A percentile compares a stretch with the other conserved stretches of the same genome.
Conservation (phyloP, 352 stramenopile species). For the Phytophthora hibernalis region DNA sequence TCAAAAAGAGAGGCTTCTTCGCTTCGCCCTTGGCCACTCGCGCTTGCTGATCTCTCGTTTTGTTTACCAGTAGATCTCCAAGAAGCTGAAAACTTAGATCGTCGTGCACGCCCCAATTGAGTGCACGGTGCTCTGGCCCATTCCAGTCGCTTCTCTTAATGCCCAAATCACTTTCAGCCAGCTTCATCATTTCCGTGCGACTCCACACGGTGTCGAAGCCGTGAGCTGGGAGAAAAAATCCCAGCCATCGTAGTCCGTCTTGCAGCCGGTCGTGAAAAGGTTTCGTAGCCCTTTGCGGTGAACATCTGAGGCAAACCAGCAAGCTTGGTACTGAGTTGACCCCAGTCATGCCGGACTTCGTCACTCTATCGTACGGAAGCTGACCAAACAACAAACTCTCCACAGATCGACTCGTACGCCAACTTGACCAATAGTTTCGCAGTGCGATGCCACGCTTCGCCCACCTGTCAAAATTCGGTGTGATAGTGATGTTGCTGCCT, state of each 20-base stretch:
- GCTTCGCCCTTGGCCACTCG: slow-evolving; percentile 14
- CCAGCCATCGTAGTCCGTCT: slow-evolving; percentile 54
- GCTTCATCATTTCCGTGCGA: slow-evolving; percentile 34
- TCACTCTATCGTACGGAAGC: slow-evolving; percentile 44
- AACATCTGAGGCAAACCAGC: slow-evolving; percentile 55
- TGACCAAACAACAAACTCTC: slow-evolving; percentile 58
- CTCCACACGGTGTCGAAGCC: slow-evolving; percentile 54
- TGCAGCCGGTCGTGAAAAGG: slow-evolving; percentile 49
- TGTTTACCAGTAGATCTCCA: slow-evolving; percentile 47
- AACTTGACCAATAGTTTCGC: slow-evolving; percentile 63
- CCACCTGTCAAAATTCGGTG: slow-evolving; percentile 53
- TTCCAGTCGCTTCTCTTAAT: slow-evolving; percentile 43
- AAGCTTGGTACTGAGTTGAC: slow-evolving; percentile 25
- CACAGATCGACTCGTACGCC: slow-evolving; percentile 51
- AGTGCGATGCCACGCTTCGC: slow-evolving; percentile 52
- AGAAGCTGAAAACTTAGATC: slow-evolving; percentile 51
- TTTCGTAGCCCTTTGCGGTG: slow-evolving; percentile 55
- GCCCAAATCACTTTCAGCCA: slow-evolving; percentile 40
- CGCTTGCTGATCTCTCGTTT: background rate
- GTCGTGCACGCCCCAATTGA: slow-evolving; percentile 50
- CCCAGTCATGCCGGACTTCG: slow-evolving; percentile 36
- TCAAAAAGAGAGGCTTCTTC: slow-evolving; percentile 52
- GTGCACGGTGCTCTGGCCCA: slow-evolving; percentile 1
- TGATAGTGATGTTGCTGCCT: slow-evolving; percentile 34
- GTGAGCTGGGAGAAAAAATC: slow-evolving; percentile 48